Base-by-base conservation (phyloP, 176 grass and related monocot genomes). In the Bonia amplexicaulis region DNA sequence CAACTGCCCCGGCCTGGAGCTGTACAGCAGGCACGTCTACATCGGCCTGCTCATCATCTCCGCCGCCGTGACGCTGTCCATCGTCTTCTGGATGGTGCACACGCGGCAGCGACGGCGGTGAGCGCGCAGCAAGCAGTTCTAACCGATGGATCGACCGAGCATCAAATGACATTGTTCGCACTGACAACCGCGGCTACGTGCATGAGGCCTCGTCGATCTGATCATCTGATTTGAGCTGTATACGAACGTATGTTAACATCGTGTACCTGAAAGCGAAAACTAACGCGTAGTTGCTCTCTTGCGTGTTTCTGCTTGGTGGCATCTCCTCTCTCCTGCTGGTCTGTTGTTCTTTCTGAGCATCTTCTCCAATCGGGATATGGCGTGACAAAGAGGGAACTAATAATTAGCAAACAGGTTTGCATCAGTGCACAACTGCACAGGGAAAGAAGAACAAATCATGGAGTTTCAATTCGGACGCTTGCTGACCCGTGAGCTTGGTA, bases 1-100 rank as follows among this genome's bases (percentile, higher is more conserved):
- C 47, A 86, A 99, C 78, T 99, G 93, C 86, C 96, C 96, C 0
- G 81, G 93, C 0, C 88, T 99, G 29, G 66, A 92, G 59, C 69
- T 12, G 0, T 89, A 94, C 86, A 94, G 89, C 90, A 49, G 73
- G 74, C 75, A 68, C 69, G 82, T 96, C 27, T 99, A 94, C 76
- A 9, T 86, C 6, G 91, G 93, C 0, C 88, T 99, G 1, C 40
- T 89, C 61, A 29, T 91, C 64, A 84, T 91, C 14, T 94, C 93
- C 12, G 72, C 16, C 73, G 86, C 88, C 23, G 86, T 92, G 9
- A 96, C 91, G 93, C 19, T 91, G 14, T 94, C 96, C 33, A 37
- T 91, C 61, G 77, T 92, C 10, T 91, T 91, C 83, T 96, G 96
- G 93, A 78, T 96, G 80, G 49, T 96, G 46, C 92, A 92, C 83